Conservation (phyloP, 306 rosid species). For the Gleditsia sinensis region DNA sequence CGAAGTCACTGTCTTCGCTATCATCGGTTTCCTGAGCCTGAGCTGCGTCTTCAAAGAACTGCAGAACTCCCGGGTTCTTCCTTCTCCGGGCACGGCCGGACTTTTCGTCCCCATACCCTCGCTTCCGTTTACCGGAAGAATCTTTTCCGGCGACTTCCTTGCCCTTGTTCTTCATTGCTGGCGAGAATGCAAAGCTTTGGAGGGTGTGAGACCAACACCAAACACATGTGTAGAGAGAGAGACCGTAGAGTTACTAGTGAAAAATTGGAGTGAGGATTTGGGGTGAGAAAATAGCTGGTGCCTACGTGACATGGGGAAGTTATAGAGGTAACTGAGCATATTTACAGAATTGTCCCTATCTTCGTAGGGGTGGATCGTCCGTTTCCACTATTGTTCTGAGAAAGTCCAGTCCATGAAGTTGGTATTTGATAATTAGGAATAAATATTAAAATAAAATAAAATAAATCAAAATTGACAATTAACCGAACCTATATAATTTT, state of each 20-base stretch:
- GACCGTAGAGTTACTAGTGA: background rate
- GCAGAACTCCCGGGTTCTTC: constrained; percentile 55
- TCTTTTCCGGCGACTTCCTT: constrained; percentile 62
- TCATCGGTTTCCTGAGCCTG: constrained; percentile 44
- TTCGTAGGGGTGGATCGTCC: no score
- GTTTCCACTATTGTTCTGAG: no score
- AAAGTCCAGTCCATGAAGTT: no score
- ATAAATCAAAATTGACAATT: no score
- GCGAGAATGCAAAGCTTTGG: background rate
- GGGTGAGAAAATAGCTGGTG: background rate
- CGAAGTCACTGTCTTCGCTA: constrained; percentile 51
- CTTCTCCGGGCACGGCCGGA: constrained; percentile 52
- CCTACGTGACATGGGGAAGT: background rate
- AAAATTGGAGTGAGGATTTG: background rate
- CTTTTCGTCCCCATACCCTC: constrained; percentile 41
- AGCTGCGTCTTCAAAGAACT: constrained; percentile 73
- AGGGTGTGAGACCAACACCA: background rate
- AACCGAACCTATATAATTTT: no score
- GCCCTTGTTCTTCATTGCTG: constrained; percentile 62
- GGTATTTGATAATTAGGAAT: no score
- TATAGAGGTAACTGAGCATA: background rate
- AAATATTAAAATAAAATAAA: no score
- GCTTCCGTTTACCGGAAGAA: constrained; percentile 54
- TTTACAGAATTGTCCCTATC: background rate
- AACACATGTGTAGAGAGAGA: constrained; percentile 33